Conservation (phyloP, 2,329 filamentous ascomycete genomes). For the Boeremia exigua region DNA sequence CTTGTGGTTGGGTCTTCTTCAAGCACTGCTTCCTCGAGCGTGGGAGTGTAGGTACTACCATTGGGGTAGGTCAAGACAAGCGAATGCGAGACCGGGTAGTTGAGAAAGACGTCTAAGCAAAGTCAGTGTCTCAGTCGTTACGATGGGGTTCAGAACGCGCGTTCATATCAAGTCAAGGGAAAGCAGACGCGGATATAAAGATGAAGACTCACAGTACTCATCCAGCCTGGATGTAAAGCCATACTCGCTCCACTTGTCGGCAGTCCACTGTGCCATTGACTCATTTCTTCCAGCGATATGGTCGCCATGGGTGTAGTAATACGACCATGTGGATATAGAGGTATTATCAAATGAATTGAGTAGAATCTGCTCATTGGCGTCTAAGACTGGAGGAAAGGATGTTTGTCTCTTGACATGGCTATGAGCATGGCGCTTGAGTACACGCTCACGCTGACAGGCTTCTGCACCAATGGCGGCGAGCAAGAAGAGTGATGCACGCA, state of each 20-base stretch:
- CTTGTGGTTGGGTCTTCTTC: constrained; percentile 44
- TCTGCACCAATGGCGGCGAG: constrained; percentile 40
- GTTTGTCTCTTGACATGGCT: constrained; percentile 37
- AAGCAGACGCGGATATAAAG: neutral
- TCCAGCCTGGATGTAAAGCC: constrained; percentile 47
- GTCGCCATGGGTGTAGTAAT: constrained; percentile 49
- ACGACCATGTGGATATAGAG: constrained; percentile 47
- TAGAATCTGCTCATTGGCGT: constrained; percentile 48
- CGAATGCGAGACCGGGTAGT: constrained; percentile 47
- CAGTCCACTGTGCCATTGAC: constrained; percentile 51
- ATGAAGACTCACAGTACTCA: constrained; percentile 39
- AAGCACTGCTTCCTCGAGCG: constrained; percentile 43
- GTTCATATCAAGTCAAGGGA: neutral
- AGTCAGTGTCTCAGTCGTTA: constrained; percentile 1
- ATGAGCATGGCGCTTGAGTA: constrained; percentile 30
- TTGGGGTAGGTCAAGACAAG: constrained; percentile 43
- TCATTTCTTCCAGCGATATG: constrained; percentile 44
- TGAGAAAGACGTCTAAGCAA: constrained; percentile 42
- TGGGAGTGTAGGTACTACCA: constrained; percentile 40
- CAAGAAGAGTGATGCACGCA: constrained; percentile 36
- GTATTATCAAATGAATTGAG: constrained; percentile 50
- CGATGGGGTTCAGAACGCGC: too few relatives aligned
- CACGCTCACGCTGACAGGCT: constrained; percentile 44
- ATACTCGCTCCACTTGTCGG: constrained; percentile 44
- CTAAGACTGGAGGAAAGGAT: constrained; percentile 43